These are phyloP conservation scores for Xylaria sp. DNA, from an alignment of 2,329 filamentous ascomycete species.

Conservation along the genomic window DNA sequence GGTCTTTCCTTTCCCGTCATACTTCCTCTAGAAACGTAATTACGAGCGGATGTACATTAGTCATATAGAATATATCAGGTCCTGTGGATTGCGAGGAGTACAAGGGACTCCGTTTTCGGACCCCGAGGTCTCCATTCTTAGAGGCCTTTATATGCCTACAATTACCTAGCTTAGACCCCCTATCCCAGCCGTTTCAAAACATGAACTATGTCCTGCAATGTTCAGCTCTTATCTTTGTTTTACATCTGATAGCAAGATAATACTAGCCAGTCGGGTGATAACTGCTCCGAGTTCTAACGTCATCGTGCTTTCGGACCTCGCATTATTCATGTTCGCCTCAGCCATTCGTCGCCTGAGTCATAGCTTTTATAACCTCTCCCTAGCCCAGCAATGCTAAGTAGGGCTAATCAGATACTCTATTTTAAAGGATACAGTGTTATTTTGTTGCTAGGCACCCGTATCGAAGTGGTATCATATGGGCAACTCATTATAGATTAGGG, in stretches of 20 bases:
- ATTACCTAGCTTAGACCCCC: background rate
- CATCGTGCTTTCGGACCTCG: background rate
- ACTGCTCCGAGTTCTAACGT: background rate
- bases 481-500: background rate
- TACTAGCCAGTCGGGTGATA: background rate
- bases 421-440: background rate
- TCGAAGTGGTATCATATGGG: background rate
- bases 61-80: too few relatives aligned
- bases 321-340: background rate
- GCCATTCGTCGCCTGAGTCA: background rate
- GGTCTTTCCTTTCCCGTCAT: too few relatives aligned
- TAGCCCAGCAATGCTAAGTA: background rate
- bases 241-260: background rate
- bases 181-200: background rate
- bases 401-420: background rate
- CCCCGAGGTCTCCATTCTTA: too few relatives aligned
- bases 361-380: background rate
- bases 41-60: too few relatives aligned
- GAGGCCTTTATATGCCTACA: background rate
- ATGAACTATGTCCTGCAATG: background rate
- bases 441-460: background rate
- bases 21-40: too few relatives aligned
- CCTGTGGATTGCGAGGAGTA: too few relatives aligned
- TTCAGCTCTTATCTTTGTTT: background rate
- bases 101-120: too few relatives aligned